phyloP scores from a whole-genome alignment of 225 moss, liverwort and hornwort genomes.

The Neckera pumila region DNA sequence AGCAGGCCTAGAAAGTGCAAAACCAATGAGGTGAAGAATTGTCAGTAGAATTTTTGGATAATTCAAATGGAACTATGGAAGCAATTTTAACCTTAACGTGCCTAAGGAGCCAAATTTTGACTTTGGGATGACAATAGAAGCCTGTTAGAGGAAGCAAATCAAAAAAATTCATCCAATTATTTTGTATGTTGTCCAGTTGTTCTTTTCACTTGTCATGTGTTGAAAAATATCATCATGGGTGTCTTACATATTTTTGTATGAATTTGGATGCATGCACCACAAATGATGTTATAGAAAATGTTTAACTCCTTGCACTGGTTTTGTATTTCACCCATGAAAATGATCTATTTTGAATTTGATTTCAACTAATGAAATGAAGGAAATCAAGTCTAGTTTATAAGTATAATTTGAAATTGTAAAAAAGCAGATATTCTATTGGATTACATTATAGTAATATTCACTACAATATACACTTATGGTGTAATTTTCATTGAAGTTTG shows the following conservation, averaged over 20 bases:
- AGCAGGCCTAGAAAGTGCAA: not conserved
- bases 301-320: not conserved
- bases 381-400: not conserved
- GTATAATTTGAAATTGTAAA: too few relatives aligned
- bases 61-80: not conserved
- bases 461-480: too few relatives aligned
- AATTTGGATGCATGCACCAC: not conserved
- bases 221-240: not conserved
- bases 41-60: not conserved
- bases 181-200: not conserved
- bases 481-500: not conserved
- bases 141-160: rapidly evolving
- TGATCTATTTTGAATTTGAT: not conserved
- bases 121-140: not conserved
- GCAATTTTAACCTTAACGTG: not conserved
- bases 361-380: not conserved
- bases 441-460: not conserved
- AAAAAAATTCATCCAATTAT: not conserved
- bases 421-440: not conserved
- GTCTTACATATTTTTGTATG: not conserved
- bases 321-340: not conserved
- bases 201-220: too few relatives aligned
- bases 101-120: rapidly evolving
- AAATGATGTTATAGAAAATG: not conserved
- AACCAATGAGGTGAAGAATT: rapidly evolving